A percentile compares a stretch with the other conserved stretches of the same genome.
Conservation (phyloP, 192 early-diverging fungal genomes). For the Coemansia sp. region DNA sequence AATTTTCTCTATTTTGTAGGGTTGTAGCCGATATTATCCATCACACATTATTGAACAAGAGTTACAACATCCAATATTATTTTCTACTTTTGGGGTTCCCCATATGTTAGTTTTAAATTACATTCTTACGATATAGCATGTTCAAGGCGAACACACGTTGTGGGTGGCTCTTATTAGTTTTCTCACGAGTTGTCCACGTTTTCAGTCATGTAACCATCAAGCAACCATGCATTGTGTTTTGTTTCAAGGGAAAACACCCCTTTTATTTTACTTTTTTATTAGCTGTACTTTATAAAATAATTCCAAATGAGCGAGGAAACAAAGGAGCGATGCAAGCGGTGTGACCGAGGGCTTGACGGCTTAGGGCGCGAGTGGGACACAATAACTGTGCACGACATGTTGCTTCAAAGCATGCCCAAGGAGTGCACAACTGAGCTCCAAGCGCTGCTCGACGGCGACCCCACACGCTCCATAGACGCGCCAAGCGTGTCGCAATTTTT, state of each 20-base stretch:
- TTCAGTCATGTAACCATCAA: no score
- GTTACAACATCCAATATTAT: no score
- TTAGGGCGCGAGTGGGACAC: constrained; percentile 21
- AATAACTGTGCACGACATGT: constrained; percentile 3
- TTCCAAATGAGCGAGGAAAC: constrained; percentile 1
- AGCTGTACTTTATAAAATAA: neutral
- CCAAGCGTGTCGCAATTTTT: constrained; percentile 32
- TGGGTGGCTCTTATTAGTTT: no score
- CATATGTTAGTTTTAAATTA: no score
- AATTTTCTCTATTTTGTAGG: no score
- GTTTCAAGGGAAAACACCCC: neutral
- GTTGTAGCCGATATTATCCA: no score
- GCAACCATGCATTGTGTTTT: no score
- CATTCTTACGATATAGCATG: no score
- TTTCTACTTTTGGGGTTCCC: no score
- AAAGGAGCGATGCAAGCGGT: constrained; percentile 28
- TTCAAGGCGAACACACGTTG: no score
- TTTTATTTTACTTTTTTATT: neutral
- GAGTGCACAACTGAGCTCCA: constrained; percentile 14
- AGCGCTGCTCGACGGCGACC: constrained; percentile 12
- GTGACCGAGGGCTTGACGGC: constrained; percentile 24
- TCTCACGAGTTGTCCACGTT: no score
- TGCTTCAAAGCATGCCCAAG: constrained; percentile 29
- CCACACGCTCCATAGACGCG: neutral
- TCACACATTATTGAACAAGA: no score